Percentiles rank a stretch among this genome's conserved stretches.
phyloP scores from a whole-genome alignment of 129 eudicot species.

The Lactuca saligna region DNA sequence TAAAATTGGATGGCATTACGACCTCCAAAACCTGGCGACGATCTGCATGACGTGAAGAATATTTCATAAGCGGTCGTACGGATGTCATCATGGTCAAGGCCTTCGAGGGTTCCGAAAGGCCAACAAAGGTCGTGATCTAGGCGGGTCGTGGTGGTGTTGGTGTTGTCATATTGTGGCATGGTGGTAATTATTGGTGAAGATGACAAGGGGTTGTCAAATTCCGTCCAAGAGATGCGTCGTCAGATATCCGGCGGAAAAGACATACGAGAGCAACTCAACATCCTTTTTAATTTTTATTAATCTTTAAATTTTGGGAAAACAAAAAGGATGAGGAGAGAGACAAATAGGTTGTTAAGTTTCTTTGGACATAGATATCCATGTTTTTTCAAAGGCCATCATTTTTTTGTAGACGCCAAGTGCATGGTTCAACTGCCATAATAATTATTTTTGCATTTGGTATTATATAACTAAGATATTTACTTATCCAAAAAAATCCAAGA shows the following conservation, averaged over 20 bases:
- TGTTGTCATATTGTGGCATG: background rate
- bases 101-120: slow-evolving; percentile 62
- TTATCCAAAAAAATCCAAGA: background rate
- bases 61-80: slow-evolving; percentile 81
- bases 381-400: slow-evolving; percentile 9
- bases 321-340: slow-evolving; percentile 4
- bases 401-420: background rate
- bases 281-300: slow-evolving; percentile 6
- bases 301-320: background rate
- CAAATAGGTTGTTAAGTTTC: slow-evolving; percentile 20
- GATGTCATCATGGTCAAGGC: slow-evolving; percentile 56
- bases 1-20: slow-evolving; percentile 53
- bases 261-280: slow-evolving; percentile 29
- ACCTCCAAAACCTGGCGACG: slow-evolving; percentile 95
- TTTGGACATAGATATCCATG: slow-evolving; percentile 3
- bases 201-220: slow-evolving; percentile 20
- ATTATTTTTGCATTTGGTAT: too few relatives aligned
- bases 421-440: too few relatives aligned
- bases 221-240: slow-evolving; percentile 29
- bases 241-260: slow-evolving; percentile 46
- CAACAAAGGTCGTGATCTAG: slow-evolving; percentile 32
- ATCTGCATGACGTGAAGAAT: slow-evolving; percentile 88
- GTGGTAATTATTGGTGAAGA: background rate
- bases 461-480: too few relatives aligned
- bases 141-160: background rate